Base-by-base conservation (phyloP, 192 early-diverging fungal genomes). In the Podila minutissima region DNA sequence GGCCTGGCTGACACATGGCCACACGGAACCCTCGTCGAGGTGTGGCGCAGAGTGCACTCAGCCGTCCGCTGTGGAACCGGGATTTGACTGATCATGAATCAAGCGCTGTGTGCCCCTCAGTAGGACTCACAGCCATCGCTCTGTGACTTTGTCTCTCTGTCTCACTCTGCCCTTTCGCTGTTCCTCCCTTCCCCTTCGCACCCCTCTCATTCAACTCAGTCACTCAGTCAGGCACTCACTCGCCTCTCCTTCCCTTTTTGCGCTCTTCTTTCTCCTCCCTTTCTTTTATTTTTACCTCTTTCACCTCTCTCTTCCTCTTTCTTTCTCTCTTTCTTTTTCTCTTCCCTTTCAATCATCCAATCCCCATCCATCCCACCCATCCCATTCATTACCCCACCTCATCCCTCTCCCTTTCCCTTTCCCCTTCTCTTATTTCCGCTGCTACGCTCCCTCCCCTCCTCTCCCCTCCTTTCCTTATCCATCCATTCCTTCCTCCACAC, bases 211-310 rank as follows among this genome's bases (percentile, higher is more conserved):
- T 46, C 35, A 29, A n/a, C 48, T 15, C 69, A 62, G 17, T 61
- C 48, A 31, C 24, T 69, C 67, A 35, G n/a, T n/a, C n/a, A n/a
- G n/a, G n/a, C n/a, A n/a, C n/a, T n/a, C n/a, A n/a, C 38, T 48
- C 29, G n/a, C n/a, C n/a, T 46, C 35, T 48, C 20, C 22, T 24
- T n/a, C n/a, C n/a, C n/a, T n/a, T n/a, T n/a, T n/a, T n/a, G n/a
- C n/a, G n/a, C 51, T 55, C 22, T 53, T 22, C 22, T 55, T 46
- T 29, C 33, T 22, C 28, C 37, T 35, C 22, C 59, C 19, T 41
- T 31, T 33, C 60, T 48, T 32, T 62, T 67, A 64, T 61, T 37
- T 26, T 53, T 33, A 32, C 31, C 59, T 33, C 26, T 28, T 20
- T 32, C 9, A 11, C 28, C 24, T 60, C 28, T 17, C n/a, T 26